Conservation (phyloP, 179 eudicot species). For the Camellia oleifera region DNA sequence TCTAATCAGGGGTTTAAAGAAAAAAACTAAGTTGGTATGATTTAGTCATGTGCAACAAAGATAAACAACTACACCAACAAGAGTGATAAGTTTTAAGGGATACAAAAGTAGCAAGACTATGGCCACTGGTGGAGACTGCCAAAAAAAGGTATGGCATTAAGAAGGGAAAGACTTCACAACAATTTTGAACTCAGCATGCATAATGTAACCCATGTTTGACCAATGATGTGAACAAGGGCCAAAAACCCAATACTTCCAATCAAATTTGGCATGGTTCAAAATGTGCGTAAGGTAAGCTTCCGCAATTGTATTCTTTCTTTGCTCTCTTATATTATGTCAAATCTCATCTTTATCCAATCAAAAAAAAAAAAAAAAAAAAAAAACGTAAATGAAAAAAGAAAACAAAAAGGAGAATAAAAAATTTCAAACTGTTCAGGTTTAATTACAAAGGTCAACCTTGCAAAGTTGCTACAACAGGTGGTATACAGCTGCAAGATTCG, state of each 20-base stretch:
- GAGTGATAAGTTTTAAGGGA: neutral
- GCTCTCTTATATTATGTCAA: neutral
- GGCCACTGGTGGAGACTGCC: neutral
- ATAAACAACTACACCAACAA: too few species aligned
- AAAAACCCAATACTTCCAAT: neutral
- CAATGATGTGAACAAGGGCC: neutral
- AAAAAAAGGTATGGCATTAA: neutral
- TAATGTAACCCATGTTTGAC: neutral
- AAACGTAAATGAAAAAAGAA: neutral
- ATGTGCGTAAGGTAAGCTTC: neutral
- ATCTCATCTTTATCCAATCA: neutral
- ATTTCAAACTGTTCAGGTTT: neutral
- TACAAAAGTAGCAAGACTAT: neutral
- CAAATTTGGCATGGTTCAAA: neutral
- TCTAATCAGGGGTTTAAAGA: neutral
- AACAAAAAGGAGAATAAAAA: neutral
- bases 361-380: neutral
- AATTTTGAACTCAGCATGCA: neutral
- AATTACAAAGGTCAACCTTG: too few species aligned
- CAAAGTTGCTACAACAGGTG: neutral
- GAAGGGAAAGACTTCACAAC: neutral
- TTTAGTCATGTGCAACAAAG: too few species aligned
- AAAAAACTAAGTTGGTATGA: too few species aligned
- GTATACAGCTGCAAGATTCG: neutral
- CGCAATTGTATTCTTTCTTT: neutral